Base-by-base conservation (phyloP, 2,329 filamentous ascomycete species). In the Botrytis deweyae region DNA sequence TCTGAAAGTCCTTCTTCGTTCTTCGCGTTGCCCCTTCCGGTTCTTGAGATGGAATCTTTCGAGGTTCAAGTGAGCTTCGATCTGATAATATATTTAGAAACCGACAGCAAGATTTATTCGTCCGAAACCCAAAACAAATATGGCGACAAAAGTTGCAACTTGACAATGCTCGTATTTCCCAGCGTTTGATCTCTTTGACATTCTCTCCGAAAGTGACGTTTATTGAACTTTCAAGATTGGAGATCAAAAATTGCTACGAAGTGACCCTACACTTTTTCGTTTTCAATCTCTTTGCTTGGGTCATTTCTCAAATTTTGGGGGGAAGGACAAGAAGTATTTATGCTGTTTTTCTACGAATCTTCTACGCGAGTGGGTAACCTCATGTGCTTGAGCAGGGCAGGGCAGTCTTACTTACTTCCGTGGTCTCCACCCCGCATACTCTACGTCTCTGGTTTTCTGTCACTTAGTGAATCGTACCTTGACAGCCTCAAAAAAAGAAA, bases 391-490 rank as follows among this genome's bases (percentile, higher is more conserved):
- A 46, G 44, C 46, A n/a, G 49, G 49, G 10, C 22, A 52, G n/a
- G 4, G 1, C n/a, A 4, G 25, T 52, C 25, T 52, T 5, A 14
- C 10, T 52, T 25, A n/a, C 14, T n/a, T n/a, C n/a, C 10, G 4
- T n/a, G 49, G 22, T n/a, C 7, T 33, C 4, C 33, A 52, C 22
- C 6, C 49, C 22, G 25, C 49, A 16, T n/a, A 16, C 5, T 7
- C 25, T n/a, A 3, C 10, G 5, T n/a, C 1, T 1, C 25, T n/a
- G 2, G 0, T n/a, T 10, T n/a, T n/a, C 12, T 16, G 5, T 52
- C 10, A 52, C 25, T 52, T 3, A 16, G 49, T 52, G 25, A 52
- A 52, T 52, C 5, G 25, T n/a, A 52, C 3, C 25, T n/a, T 55
- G 25, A n/a, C 2, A 16, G 25, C 25, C 22, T 10, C 10, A 7